These are phyloP conservation scores for Hyaloperonospora brassicae DNA, from an alignment of 352 stramenopile species.

Conservation along the genomic window DNA sequence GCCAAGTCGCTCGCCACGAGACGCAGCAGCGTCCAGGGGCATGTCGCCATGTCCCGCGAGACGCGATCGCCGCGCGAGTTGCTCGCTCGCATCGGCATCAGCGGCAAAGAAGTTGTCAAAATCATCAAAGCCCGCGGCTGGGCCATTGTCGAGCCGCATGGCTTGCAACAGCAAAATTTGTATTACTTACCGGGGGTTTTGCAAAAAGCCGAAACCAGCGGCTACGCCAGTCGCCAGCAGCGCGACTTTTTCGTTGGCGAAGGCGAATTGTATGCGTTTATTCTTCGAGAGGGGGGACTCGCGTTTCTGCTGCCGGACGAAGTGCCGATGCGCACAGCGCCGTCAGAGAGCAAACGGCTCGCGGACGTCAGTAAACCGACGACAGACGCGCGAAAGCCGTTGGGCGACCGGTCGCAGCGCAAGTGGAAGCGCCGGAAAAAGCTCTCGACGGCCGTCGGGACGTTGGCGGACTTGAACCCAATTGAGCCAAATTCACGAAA, in stretches of 20 bases:
- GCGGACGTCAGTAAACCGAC: no score
- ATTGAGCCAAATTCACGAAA: no score
- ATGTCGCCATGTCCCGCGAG: conserved; percentile 20
- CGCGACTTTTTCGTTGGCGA: conserved; percentile 28
- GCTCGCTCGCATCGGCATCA: conserved; percentile 21
- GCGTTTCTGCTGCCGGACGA: conserved; percentile 22
- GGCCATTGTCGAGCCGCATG: conserved; percentile 16
- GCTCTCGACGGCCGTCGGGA: conserved; percentile 14
- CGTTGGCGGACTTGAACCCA: no score
- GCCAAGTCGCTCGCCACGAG: background rate
- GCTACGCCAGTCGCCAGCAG: background rate
- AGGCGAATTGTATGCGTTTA: conserved; percentile 31
- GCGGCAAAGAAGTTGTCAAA: conserved; percentile 25
- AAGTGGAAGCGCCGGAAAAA: conserved; percentile 34
- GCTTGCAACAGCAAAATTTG: conserved; percentile 21
- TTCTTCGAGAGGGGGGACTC: conserved; percentile 26
- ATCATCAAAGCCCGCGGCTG: conserved; percentile 21
- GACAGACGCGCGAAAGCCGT: no score
- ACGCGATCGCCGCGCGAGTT: conserved; percentile 19
- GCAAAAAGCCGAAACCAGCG: background rate
- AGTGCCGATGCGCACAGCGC: conserved; percentile 9
- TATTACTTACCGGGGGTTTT: conserved; percentile 18
- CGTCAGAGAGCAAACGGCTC: no score
- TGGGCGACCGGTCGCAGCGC: background rate
- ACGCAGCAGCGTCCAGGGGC: conserved; percentile 8